Evolutionary conservation across 768 basidiomycete genomes (phyloP), one percentile per base, ranked within the genome.

Genomic region (Boletus vinaceobasis): DNA sequence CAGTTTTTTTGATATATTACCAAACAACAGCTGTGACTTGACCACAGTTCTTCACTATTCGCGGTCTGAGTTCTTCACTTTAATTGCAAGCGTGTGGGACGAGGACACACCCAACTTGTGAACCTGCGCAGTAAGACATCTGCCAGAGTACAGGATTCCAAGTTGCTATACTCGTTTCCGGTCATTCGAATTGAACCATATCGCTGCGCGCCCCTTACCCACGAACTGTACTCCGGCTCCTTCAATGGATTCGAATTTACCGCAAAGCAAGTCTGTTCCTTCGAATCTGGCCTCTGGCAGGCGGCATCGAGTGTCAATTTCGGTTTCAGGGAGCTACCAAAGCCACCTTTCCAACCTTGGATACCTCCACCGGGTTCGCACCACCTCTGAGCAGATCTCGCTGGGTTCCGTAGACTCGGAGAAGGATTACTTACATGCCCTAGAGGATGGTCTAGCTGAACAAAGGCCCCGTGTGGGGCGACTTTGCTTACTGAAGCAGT

Each of bases 341-440:
- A 77, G 74, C 47, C 74, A 78, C 61, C 68, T 79, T 33, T 80
- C 78, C 15, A 68, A 67, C 19, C 66, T 72, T 11, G 75, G 75
- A 21, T 73, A 77, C 15, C 68, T 74, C 33, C 75, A 79, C 52
- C 79, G 79, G 59, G 65, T 60, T 33, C 65, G 57, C 45, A 67
- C 60, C n/a, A 43, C 60, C 43, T 69, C 67, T 13, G 66, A 61
- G 19, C 67, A 64, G 33, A 56, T 61, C 19, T 31, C 60, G 45
- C 50, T 62, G 26, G 46, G 48, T 6, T 7, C 48, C 3, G 11
- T 23, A 15, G 39, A 51, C 31, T 45, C 48, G 2, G 48, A 44
- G 11, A 53, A 62, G 44, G 57, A 58, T 35, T 45, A 60, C 46
- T 43, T 62, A 3, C 56, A 60, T 21, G 6, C 35, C 0, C 58